Evolutionary conservation across 2,329 filamentous ascomycete species (phyloP).

Genomic region (Aspergillus sp.): DNA sequence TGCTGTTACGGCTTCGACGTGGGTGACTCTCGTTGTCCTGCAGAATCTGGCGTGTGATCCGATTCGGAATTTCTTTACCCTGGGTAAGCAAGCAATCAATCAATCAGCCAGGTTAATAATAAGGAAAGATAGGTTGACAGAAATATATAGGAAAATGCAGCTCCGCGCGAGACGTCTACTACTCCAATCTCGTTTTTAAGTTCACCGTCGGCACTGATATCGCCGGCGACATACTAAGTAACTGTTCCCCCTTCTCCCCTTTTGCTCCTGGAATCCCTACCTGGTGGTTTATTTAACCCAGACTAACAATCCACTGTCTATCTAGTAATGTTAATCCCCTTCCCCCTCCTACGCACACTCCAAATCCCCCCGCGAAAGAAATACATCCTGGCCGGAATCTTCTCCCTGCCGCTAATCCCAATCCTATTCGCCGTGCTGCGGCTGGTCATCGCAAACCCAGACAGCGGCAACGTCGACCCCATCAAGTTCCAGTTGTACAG

Average conservation of each 20-base stretch:
- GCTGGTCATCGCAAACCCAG: constrained; percentile 1
- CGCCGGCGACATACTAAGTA: constrained; percentile 1
- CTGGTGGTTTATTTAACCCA: no score
- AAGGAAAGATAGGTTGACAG: neutral
- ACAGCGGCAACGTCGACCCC: neutral
- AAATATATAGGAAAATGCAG: neutral
- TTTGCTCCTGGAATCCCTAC: no score
- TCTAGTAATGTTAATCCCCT: constrained; percentile 1
- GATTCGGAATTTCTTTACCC: constrained; percentile 2
- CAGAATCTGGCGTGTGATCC: constrained; percentile 5
- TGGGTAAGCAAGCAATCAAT: no score
- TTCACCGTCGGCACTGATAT: constrained; percentile 6
- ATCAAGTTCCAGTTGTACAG: constrained; percentile 4
- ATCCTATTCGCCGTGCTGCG: constrained; percentile 3
- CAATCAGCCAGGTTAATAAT: no score
- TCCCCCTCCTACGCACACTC: neutral
- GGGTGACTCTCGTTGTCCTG: neutral
- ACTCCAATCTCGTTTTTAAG: constrained; percentile 3
- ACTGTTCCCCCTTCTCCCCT: no score
- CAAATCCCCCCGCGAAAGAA: neutral
- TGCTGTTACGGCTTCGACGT: constrained; percentile 2
- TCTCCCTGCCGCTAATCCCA: neutral
- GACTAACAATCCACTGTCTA: neutral
- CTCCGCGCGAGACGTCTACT: constrained; percentile 1
- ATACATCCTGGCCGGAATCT: neutral